phyloP scores from a whole-genome alignment of 306 rosid genomes.

The Dalbergia cochinchinensis region DNA sequence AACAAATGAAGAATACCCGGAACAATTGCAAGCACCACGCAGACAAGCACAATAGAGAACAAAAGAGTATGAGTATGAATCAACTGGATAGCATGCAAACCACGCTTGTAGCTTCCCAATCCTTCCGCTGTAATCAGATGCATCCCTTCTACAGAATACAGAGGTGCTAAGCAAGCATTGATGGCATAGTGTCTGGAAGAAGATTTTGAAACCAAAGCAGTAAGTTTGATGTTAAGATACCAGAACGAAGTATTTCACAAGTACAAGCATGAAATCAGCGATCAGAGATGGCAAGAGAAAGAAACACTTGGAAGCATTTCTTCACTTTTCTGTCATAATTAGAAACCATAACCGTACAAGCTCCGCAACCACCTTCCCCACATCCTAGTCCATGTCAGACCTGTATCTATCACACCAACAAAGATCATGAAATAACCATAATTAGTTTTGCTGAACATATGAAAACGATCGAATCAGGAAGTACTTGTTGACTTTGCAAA shows the following conservation, averaged over 20 bases:
- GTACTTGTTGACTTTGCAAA: background rate
- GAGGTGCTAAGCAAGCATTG: constrained; percentile 97
- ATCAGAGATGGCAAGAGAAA: constrained; percentile 26
- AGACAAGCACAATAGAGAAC: background rate
- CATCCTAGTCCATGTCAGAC: constrained; percentile 96
- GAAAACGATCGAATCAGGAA: background rate
- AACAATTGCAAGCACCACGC: constrained; percentile 12
- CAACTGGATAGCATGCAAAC: constrained; percentile 95
- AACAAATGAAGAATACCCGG: constrained; percentile 13
- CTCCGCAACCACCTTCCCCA: constrained; percentile 99
- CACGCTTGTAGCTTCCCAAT: constrained; percentile 76
- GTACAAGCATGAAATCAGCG: constrained; percentile 15
- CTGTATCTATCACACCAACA: constrained; percentile 53
- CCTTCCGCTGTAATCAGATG: constrained; percentile 96
- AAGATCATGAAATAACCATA: background rate
- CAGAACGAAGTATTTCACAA: constrained; percentile 26
- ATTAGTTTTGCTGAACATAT: constrained; percentile 30
- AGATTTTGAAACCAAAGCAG: constrained; percentile 38
- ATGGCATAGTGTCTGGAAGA: constrained; percentile 84
- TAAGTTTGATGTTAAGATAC: constrained; percentile 44
- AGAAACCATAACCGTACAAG: constrained; percentile 98
- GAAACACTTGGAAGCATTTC: constrained; percentile 77
- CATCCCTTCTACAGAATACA: constrained; percentile 98
- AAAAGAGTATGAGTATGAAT: constrained; percentile 27
- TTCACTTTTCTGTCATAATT: constrained; percentile 59